These are phyloP conservation scores for Papiliotrema fonsecae DNA, from an alignment of 1,284 basidiomycete species.

Conservation along the genomic window DNA sequence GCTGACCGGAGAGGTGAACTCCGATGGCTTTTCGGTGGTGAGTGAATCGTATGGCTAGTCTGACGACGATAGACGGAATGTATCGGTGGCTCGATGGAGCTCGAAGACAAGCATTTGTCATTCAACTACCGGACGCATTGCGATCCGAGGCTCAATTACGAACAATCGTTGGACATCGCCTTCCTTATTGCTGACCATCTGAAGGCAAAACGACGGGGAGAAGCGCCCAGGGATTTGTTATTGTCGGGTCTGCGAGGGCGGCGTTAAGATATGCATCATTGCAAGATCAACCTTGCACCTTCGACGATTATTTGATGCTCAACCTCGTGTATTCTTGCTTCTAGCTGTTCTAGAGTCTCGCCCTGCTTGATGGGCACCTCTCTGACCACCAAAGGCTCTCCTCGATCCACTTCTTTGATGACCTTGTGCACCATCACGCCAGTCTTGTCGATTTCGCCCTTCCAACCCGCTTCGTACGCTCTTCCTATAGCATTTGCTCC, in stretches of 20 bases:
- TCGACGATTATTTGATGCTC: conserved; percentile 93
- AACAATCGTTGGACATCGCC: conserved; percentile 54
- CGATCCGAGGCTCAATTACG: conserved; percentile 54
- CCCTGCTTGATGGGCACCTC: conserved; percentile 69
- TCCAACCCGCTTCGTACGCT: conserved; percentile 81
- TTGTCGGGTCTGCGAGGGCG: conserved; percentile 27
- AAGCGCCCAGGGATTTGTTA: conserved; percentile 36
- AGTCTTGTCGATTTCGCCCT: conserved; percentile 68
- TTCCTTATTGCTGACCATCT: conserved; percentile 50
- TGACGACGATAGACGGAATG: conserved; percentile 51
- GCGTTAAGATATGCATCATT: conserved; percentile 30
- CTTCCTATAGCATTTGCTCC: conserved; percentile 85
- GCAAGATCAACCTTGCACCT: conserved; percentile 65
- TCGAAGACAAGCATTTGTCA: conserved; percentile 53
- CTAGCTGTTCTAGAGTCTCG: conserved; percentile 70
- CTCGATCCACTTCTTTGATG: conserved; percentile 87
- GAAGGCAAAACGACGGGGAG: conserved; percentile 42
- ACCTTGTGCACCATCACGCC: conserved; percentile 96
- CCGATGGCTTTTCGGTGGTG: conserved; percentile 81
- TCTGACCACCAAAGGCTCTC: conserved; percentile 76
- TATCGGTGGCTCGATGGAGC: conserved; percentile 56
- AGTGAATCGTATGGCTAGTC: conserved; percentile 4
- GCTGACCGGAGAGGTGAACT: conserved; percentile 91
- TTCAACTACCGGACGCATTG: conserved; percentile 53
- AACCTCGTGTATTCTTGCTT: conserved; percentile 68